Conservation (phyloP, 352 stramenopile species). For the Globisporangium nunn region DNA sequence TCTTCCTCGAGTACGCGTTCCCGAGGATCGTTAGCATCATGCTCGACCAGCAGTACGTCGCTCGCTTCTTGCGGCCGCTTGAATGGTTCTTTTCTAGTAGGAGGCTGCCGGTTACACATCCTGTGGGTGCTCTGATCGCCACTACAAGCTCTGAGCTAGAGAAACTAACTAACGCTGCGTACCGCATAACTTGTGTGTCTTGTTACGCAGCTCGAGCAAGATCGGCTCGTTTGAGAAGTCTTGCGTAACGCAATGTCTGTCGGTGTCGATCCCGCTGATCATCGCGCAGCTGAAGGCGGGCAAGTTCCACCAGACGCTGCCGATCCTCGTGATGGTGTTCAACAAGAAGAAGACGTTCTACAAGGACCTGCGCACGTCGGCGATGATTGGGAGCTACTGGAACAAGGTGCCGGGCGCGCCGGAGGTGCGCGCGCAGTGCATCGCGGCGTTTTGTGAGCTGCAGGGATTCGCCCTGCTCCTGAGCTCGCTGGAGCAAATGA, state of each 20-base stretch:
- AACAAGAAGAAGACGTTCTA: constrained; percentile 90
- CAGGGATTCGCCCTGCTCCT: constrained; percentile 74
- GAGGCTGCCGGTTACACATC: too few relatives aligned
- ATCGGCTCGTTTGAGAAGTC: constrained; percentile 83
- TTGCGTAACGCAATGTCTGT: constrained; percentile 75
- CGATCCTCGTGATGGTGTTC: constrained; percentile 75
- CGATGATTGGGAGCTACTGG: constrained; percentile 88
- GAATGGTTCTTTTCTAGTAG: not conserved
- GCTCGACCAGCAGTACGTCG: constrained; percentile 84
- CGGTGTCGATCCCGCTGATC: constrained; percentile 57
- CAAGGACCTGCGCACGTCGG: constrained; percentile 80
- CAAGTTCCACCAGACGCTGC: constrained; percentile 53
- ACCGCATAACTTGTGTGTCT: not conserved
- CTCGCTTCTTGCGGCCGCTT: not conserved
- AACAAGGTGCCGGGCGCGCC: constrained; percentile 80
- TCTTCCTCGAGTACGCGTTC: constrained; percentile 75
- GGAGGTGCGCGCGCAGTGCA: constrained; percentile 79
- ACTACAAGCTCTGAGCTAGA: too few relatives aligned
- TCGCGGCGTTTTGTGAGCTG: constrained; percentile 74
- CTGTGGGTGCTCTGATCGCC: not conserved
- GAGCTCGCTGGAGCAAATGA: constrained; percentile 63
- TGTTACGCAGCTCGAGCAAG: constrained; percentile 61
- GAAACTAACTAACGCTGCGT: not conserved
- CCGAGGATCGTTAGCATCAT: constrained; percentile 84
- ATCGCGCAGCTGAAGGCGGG: constrained; percentile 67